A percentile compares a stretch with the other conserved stretches of the same genome.
These are phyloP conservation scores for Rhizopogon salebrosus DNA, from an alignment of 768 basidiomycete genomes.

Conservation along the genomic window DNA sequence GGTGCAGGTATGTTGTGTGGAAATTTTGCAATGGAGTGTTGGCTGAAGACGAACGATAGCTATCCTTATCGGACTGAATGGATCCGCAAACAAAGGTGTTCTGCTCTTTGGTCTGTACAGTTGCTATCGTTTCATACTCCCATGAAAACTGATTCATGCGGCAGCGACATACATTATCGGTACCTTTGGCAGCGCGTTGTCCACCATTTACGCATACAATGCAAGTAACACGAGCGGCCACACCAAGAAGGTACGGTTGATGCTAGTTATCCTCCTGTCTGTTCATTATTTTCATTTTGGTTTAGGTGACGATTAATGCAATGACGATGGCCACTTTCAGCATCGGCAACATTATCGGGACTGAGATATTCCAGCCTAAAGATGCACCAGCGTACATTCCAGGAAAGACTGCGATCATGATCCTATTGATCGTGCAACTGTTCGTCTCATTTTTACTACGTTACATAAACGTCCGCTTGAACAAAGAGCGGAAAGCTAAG, in stretches of 20 bases:
- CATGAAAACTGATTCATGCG: neutral
- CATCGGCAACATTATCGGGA: constrained; percentile 58
- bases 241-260: constrained; percentile 50
- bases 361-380: constrained; percentile 57
- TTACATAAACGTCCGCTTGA: constrained; percentile 50
- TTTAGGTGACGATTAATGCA: constrained; percentile 51
- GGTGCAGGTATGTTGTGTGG: constrained; percentile 38
- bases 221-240: constrained; percentile 60
- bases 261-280: neutral
- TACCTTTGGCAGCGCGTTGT: constrained; percentile 57
- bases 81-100: constrained; percentile 42
- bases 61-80: constrained; percentile 50
- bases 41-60: constrained; percentile 20
- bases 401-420: constrained; percentile 62
- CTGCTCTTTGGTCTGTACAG: constrained; percentile 47
- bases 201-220: constrained; percentile 59
- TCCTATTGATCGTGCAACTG: constrained; percentile 50
- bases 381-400: constrained; percentile 61
- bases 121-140: neutral
- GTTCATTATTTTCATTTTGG: neutral
- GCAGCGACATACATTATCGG: constrained; percentile 44
- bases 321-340: constrained; percentile 52
- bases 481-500: constrained; percentile 37
- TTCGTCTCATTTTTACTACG: constrained; percentile 43
- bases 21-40: neutral